Conservation (phyloP, 495 filamentous ascomycete genomes). For the Aspergillus olivimuriae region DNA sequence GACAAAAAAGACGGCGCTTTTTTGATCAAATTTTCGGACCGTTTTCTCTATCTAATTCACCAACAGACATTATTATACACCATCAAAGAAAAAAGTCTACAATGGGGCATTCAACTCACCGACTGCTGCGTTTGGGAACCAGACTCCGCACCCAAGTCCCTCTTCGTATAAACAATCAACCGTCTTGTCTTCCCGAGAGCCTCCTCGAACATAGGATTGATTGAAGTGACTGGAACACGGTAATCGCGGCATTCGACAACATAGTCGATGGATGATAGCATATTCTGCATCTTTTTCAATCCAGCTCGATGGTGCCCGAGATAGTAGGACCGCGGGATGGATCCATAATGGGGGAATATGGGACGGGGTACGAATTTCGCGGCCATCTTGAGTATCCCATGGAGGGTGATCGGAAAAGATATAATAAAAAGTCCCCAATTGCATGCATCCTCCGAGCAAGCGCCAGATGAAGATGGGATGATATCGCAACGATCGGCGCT, state of each 20-base stretch:
- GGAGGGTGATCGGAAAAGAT: neutral
- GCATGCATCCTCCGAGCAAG: neutral
- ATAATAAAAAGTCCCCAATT: neutral
- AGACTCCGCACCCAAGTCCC: conserved; percentile 57
- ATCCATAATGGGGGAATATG: conserved; percentile 59
- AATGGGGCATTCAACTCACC: conserved; percentile 19
- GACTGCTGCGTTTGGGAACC: conserved; percentile 19
- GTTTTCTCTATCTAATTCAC: conserved; percentile 29
- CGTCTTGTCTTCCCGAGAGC: conserved; percentile 61
- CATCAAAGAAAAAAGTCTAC: neutral
- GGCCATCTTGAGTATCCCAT: conserved; percentile 11
- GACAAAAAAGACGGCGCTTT: conserved; percentile 59
- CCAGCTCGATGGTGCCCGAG: conserved; percentile 89
- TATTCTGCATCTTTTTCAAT: conserved; percentile 76
- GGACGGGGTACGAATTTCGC: conserved; percentile 65
- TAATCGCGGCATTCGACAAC: conserved; percentile 95
- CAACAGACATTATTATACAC: no score
- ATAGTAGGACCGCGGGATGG: conserved; percentile 86
- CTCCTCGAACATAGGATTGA: conserved; percentile 88
- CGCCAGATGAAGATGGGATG: no score
- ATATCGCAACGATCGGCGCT: no score
- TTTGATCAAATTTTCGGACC: conserved; percentile 54
- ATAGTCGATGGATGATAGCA: conserved; percentile 75
- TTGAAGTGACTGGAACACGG: conserved; percentile 76
- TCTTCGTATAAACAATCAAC: conserved; percentile 87